These are phyloP conservation scores for Kodamaea laetipori DNA, from an alignment of 805 yeast species.

Conservation along the genomic window DNA sequence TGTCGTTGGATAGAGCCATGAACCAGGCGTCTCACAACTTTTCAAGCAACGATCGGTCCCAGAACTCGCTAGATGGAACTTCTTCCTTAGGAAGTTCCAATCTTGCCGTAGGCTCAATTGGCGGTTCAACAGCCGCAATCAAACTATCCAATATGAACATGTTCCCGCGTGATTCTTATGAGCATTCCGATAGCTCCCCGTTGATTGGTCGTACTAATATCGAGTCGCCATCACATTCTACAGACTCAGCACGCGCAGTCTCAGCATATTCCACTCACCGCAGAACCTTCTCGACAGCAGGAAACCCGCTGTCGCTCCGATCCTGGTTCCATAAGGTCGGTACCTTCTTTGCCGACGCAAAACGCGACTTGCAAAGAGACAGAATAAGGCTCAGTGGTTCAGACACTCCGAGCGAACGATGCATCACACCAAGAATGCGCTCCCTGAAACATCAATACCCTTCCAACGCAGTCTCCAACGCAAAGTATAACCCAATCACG, in stretches of 20 bases:
- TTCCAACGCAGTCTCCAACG: constrained; percentile 85
- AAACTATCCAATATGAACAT: constrained; percentile 30
- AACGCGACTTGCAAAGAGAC: constrained; percentile 29
- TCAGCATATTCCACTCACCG: constrained; percentile 17
- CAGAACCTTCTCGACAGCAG: constrained; percentile 19
- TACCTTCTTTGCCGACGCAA: constrained; percentile 27
- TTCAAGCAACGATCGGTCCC: constrained; percentile 30
- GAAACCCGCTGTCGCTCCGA: constrained; percentile 1
- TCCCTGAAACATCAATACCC: constrained; percentile 30
- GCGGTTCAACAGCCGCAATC: constrained; percentile 20
- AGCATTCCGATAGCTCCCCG: constrained; percentile 31
- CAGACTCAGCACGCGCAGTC: constrained; percentile 11
- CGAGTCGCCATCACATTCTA: constrained; percentile 2
- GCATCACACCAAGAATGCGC: constrained; percentile 39
- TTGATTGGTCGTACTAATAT: constrained; percentile 19
- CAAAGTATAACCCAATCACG: constrained; percentile 86
- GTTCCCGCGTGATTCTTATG: constrained; percentile 12
- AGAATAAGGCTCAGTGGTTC: constrained; percentile 17
- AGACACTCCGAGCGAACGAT: constrained; percentile 30
- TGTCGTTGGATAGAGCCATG: constrained; percentile 65
- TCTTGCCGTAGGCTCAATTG: constrained; percentile 4
- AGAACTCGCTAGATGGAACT: constrained; percentile 26
- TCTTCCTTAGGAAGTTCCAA: constrained; percentile 21
- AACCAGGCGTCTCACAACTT: constrained; percentile 49
- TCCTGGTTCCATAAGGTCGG: constrained; percentile 12